Conservation (phyloP, 495 filamentous ascomycete genomes). For the Poronia punctata region DNA sequence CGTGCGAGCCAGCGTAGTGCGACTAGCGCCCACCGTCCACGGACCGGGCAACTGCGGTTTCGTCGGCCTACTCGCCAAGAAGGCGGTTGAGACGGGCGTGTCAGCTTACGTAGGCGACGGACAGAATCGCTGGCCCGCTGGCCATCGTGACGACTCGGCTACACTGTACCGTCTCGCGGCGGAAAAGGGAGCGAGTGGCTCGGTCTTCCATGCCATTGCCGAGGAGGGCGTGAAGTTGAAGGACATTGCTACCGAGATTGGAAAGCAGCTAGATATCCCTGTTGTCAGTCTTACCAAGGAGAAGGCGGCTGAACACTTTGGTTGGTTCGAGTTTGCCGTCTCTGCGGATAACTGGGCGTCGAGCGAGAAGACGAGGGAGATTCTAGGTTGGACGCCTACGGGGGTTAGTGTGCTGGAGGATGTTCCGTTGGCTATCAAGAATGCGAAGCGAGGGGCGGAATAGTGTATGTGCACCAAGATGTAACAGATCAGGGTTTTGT, state of each 20-base stretch:
- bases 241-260: conserved; percentile 36
- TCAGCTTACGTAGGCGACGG: conserved; percentile 40
- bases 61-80: conserved; percentile 22
- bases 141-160: conserved; percentile 37
- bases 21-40: conserved; percentile 38
- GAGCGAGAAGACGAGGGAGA: conserved; percentile 33
- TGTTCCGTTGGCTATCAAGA: too few species aligned
- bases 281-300: conserved; percentile 21
- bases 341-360: conserved; percentile 31
- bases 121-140: conserved; percentile 34
- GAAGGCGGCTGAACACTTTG: conserved; percentile 29
- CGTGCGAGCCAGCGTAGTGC: conserved; percentile 29
- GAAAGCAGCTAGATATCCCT: conserved; percentile 25
- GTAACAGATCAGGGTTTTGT: too few species aligned
- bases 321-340: conserved; percentile 20
- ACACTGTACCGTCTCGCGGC: conserved; percentile 33
- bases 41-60: conserved; percentile 34
- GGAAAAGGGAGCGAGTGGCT: conserved; percentile 35
- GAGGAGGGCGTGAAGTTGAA: conserved; percentile 33
- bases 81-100: conserved; percentile 27
- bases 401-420: conserved; percentile 30
- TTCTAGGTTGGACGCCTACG: conserved; percentile 34
- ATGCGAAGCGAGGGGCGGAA: too few species aligned
- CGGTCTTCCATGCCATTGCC: conserved; percentile 34
- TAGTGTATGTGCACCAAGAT: too few species aligned